Percentiles rank a stretch among this genome's conserved stretches.
These are phyloP conservation scores for Gossypium ekmanianum DNA, from an alignment of 345 rosid genomes.

Conservation along the genomic window DNA sequence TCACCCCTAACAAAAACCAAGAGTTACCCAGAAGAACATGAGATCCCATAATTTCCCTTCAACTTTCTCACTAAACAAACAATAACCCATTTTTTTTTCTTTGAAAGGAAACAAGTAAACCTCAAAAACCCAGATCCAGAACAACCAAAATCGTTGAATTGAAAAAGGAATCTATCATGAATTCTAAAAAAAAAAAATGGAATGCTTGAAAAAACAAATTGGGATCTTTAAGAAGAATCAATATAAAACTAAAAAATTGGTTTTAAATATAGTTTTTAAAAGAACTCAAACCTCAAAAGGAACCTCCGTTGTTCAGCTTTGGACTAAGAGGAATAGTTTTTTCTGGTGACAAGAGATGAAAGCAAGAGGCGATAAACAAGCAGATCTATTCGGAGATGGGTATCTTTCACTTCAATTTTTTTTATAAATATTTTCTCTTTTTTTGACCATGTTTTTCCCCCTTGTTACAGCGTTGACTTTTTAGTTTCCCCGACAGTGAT, in stretches of 20 bases:
- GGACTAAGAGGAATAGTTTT: neutral
- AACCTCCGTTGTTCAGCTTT: slow-evolving; percentile 2
- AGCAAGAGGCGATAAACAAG: slow-evolving; percentile 10
- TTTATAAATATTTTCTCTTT: neutral
- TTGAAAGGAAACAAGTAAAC: neutral
- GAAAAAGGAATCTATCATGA: neutral
- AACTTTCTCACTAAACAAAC: slow-evolving; percentile 13
- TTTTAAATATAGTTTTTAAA: neutral
- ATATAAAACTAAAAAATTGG: neutral
- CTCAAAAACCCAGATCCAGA: slow-evolving; percentile 23
- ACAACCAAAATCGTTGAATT: neutral
- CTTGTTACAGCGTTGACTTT: neutral
- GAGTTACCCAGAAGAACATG: neutral
- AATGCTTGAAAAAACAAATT: neutral
- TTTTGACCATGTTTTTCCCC: neutral
- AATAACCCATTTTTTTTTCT: slow-evolving; percentile 5
- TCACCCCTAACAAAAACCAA: neutral
- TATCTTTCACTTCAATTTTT: neutral
- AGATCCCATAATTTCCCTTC: slow-evolving; percentile 11
- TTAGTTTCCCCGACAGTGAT: neutral
- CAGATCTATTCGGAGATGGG: slow-evolving; percentile 16
- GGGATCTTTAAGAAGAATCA: neutral
- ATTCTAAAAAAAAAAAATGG: neutral
- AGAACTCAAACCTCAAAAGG: slow-evolving; percentile 19
- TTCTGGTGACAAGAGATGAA: neutral